These are phyloP conservation scores for Sporopachydermia quercuum DNA, from an alignment of 805 yeast genomes.

Conservation along the genomic window DNA sequence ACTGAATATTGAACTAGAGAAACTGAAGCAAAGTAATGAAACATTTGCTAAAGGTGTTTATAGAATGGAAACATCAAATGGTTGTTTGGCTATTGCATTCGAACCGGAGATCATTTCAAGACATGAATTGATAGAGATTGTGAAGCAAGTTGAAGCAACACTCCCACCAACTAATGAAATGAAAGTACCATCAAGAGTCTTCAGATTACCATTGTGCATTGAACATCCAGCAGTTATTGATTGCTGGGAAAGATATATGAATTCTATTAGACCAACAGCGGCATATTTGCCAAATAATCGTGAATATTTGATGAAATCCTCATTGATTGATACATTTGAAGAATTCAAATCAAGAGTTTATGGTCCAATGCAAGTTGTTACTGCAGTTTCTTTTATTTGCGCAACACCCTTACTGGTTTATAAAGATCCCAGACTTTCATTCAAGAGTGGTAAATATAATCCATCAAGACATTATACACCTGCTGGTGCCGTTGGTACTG, in stretches of 20 bases:
- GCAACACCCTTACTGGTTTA: constrained; percentile 17
- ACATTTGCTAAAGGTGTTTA: constrained; percentile 7
- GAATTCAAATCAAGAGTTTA: constrained; percentile 14
- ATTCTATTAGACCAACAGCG: constrained; percentile 20
- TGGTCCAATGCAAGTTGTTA: constrained; percentile 15
- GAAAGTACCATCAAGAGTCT: constrained; percentile 15
- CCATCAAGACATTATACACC: constrained; percentile 21
- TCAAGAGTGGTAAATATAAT: constrained; percentile 16
- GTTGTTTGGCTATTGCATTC: constrained; percentile 15
- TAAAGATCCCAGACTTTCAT: constrained; percentile 18
- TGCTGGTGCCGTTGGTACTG: constrained; percentile 18
- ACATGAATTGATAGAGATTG: constrained; percentile 7
- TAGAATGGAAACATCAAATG: constrained; percentile 13
- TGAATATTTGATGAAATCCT: constrained; percentile 17
- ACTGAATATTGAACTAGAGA: constrained; percentile 8
- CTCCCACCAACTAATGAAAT: constrained; percentile 16
- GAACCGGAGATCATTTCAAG: constrained; percentile 12
- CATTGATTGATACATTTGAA: constrained; percentile 14
- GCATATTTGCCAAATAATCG: constrained; percentile 17
- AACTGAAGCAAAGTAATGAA: constrained; percentile 3
- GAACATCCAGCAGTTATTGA: constrained; percentile 14
- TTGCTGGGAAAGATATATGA: constrained; percentile 16
- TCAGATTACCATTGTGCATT: constrained; percentile 14
- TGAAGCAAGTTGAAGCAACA: constrained; percentile 12
- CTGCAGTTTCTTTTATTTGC: constrained; percentile 19